Percentiles rank a stretch among this genome's conserved stretches.
These are phyloP conservation scores for Ganoderma meredithae DNA, from an alignment of 1,284 basidiomycete species.

Conservation along the genomic window DNA sequence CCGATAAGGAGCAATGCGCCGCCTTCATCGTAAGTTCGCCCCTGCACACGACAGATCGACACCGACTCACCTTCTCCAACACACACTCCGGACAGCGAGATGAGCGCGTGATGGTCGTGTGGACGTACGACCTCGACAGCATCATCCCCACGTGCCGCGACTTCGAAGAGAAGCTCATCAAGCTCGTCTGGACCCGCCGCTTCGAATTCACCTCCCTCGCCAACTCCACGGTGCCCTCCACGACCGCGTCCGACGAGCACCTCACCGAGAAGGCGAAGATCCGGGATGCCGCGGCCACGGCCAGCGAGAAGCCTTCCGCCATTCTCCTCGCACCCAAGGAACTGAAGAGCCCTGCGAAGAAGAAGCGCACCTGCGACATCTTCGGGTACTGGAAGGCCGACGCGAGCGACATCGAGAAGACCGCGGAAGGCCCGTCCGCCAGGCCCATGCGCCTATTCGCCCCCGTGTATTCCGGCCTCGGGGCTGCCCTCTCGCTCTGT, in stretches of 20 bases:
- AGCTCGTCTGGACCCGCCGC: constrained; percentile 80
- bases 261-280: constrained; percentile 51
- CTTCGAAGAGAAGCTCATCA: constrained; percentile 82
- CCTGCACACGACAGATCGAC: neutral
- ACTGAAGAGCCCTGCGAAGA: constrained; percentile 34
- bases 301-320: constrained; percentile 28
- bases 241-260: constrained; percentile 58
- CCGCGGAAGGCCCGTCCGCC: constrained; percentile 37
- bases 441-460: constrained; percentile 79
- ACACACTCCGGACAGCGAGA: constrained; percentile 55
- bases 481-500: constrained; percentile 71
- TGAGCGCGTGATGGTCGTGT: constrained; percentile 77
- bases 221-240: constrained; percentile 46
- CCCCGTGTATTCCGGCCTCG: constrained; percentile 80
- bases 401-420: constrained; percentile 60
- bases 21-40: constrained; percentile 72
- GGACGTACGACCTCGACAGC: constrained; percentile 77
- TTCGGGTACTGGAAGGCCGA: constrained; percentile 47
- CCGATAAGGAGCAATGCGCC: constrained; percentile 86
- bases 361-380: constrained; percentile 42
- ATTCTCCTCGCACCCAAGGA: constrained; percentile 45
- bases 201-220: constrained; percentile 45
- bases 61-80: too few species aligned
- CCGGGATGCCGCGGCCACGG: constrained; percentile 28
- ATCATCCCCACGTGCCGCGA: constrained; percentile 71